Conservation (phyloP, 805 yeast species). For the Starmerella potacharoeniae region DNA sequence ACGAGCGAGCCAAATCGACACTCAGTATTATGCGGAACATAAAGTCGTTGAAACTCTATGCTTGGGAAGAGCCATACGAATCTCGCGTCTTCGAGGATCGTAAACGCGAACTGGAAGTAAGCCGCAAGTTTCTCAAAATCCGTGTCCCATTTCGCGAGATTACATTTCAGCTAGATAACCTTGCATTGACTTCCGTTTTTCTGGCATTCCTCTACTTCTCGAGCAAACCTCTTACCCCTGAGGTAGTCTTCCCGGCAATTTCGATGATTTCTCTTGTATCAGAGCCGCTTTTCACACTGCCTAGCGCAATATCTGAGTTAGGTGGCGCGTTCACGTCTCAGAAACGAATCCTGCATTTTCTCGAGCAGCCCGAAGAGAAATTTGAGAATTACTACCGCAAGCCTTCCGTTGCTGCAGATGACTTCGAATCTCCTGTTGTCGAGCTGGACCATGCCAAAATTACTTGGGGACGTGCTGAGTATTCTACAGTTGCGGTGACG, state of each 20-base stretch:
- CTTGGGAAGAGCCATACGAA: constrained; percentile 87
- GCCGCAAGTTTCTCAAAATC: constrained; percentile 45
- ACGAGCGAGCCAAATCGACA: constrained; percentile 75
- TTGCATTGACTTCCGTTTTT: constrained; percentile 80
- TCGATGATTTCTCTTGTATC: constrained; percentile 50
- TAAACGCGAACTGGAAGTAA: constrained; percentile 68
- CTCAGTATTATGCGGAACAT: constrained; percentile 79
- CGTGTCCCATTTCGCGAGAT: constrained; percentile 37
- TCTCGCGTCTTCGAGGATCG: constrained; percentile 53
- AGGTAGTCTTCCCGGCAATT: constrained; percentile 60
- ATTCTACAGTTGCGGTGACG: constrained; percentile 40
- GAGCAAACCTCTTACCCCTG: constrained; percentile 65
- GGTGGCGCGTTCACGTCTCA: constrained; percentile 17
- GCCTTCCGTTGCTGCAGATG: background rate
- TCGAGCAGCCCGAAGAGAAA: constrained; percentile 15
- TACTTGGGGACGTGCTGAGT: constrained; percentile 11
- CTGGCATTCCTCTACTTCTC: constrained; percentile 57
- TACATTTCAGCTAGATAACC: constrained; percentile 57
- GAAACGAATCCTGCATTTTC: constrained; percentile 16
- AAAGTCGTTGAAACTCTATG: constrained; percentile 82
- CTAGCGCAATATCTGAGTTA: constrained; percentile 12
- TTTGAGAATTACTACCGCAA: constrained; percentile 7
- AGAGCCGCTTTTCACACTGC: constrained; percentile 17
- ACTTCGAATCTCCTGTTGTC: constrained; percentile 5
- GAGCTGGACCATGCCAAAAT: constrained; percentile 7